These are phyloP conservation scores for Mycena rosella DNA, from an alignment of 768 basidiomycete species.

Conservation along the genomic window DNA sequence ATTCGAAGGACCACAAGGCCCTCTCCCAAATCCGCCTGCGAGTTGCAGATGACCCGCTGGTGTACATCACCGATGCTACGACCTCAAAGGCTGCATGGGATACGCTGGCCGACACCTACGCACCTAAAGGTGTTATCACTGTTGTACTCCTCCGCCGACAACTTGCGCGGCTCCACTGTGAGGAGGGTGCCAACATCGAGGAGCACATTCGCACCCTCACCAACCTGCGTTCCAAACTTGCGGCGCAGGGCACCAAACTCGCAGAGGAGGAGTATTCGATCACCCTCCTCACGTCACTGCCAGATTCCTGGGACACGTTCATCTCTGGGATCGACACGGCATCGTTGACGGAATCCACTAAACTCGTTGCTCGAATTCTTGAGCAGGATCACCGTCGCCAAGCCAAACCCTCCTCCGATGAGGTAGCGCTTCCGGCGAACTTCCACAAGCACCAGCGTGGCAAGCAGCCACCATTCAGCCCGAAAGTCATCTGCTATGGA, in stretches of 20 bases:
- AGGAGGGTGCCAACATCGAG: conserved; percentile 49
- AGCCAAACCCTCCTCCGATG: conserved; percentile 25
- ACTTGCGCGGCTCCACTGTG: conserved; percentile 42
- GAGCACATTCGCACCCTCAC: conserved; percentile 47
- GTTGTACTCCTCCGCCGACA: conserved; percentile 43
- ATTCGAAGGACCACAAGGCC: conserved; percentile 45
- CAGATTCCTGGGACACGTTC: conserved; percentile 50
- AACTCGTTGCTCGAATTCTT: conserved; percentile 43
- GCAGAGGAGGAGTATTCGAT: conserved; percentile 46
- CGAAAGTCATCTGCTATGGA: conserved; percentile 26
- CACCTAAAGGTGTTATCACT: conserved; percentile 44
- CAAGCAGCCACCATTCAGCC: conserved; percentile 17
- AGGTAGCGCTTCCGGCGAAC: conserved; percentile 19
- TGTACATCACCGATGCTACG: conserved; percentile 42
- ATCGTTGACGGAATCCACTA: conserved; percentile 34
- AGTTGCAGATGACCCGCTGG: conserved; percentile 36
- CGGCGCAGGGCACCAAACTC: conserved; percentile 38
- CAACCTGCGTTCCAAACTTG: conserved; percentile 40
- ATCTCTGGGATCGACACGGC: conserved; percentile 39
- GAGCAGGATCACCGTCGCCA: conserved; percentile 37
- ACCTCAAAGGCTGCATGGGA: conserved; percentile 43
- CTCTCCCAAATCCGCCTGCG: conserved; percentile 46
- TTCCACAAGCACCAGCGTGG: conserved; percentile 11
- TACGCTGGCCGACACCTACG: conserved; percentile 44
- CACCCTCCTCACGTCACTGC: conserved; percentile 48